A percentile compares a stretch with the other conserved stretches of the same genome.
These are phyloP conservation scores for Ascochyta koolunga DNA, from an alignment of 2,329 filamentous ascomycete species.

Conservation along the genomic window DNA sequence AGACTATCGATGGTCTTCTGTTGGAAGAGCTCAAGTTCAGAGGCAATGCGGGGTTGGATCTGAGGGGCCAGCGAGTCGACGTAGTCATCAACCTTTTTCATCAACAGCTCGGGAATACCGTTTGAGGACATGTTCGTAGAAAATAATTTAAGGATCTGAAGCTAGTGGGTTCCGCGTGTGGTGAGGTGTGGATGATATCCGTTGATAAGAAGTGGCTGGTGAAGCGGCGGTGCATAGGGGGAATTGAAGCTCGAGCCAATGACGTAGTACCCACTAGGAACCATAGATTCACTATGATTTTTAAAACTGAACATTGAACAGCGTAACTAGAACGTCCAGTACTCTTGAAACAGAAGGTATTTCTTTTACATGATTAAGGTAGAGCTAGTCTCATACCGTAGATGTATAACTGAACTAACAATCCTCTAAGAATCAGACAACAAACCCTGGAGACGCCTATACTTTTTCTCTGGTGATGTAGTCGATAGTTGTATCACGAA, in stretches of 20 bases:
- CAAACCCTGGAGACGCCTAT: not conserved
- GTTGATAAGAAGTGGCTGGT: conserved; percentile 4
- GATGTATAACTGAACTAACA: no score
- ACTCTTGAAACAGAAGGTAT: not conserved
- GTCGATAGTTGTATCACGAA: conserved; percentile 1
- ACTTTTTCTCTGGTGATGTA: conserved; percentile 2
- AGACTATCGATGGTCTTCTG: conserved; percentile 42
- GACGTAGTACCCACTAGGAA: no score
- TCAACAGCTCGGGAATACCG: conserved; percentile 31
- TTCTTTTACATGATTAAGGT: not conserved
- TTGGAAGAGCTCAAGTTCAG: conserved; percentile 38
- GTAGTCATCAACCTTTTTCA: conserved; percentile 39
- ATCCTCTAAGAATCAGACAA: not conserved
- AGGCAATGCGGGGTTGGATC: conserved; percentile 40
- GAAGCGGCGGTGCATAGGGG: conserved; percentile 9
- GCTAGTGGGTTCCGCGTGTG: conserved; percentile 8
- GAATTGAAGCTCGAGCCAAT: not conserved
- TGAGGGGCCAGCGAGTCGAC: conserved; percentile 40
- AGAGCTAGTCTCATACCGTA: conserved; percentile 1
- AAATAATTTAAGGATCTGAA: not conserved
- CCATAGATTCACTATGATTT: no score
- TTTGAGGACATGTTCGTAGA: conserved; percentile 23
- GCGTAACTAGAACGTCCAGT: no score
- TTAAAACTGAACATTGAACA: no score
- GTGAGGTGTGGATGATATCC: conserved; percentile 9